phyloP scores from a whole-genome alignment of 441 rosid genomes.

The Theobroma grandiflorum region DNA sequence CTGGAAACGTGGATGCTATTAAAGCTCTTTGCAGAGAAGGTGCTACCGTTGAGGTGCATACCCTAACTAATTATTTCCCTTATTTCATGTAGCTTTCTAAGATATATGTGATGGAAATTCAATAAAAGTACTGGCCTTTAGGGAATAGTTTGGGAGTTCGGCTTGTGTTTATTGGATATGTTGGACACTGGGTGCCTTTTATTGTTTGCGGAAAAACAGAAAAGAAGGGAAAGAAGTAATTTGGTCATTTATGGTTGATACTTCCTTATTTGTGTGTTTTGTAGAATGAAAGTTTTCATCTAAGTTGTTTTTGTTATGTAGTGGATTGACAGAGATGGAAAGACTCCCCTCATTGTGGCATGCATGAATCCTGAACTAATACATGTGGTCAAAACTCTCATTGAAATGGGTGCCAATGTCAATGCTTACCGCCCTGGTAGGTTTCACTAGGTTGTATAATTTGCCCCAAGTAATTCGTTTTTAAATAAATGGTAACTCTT shows the following conservation, averaged over 20 bases:
- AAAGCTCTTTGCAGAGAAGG: conserved; percentile 53
- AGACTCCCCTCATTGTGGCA: conserved; percentile 62
- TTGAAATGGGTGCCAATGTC: conserved; percentile 67
- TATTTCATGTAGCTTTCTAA: neutral
- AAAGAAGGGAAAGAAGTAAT: neutral
- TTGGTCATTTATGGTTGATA: neutral
- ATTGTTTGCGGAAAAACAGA: neutral
- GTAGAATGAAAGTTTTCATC: conserved; percentile 8
- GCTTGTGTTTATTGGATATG: neutral
- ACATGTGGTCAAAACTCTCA: conserved; percentile 51
- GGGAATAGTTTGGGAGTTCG: conserved; percentile 32
- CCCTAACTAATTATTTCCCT: neutral
- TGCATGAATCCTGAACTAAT: conserved; percentile 57
- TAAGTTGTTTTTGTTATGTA: conserved; percentile 36
- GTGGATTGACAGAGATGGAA: conserved; percentile 66
- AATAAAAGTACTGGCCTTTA: conserved; percentile 52
- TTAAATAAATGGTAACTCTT: neutral
- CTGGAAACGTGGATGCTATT: conserved; percentile 54
- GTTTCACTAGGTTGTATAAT: conserved; percentile 15
- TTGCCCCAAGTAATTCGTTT: neutral
- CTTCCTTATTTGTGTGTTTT: neutral
- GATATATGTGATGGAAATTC: neutral
- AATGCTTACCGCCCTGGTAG: conserved; percentile 76
- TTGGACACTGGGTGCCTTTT: neutral
- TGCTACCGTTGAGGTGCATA: conserved; percentile 59